Evolutionary conservation across 768 basidiomycete species (phyloP), one percentile per base, ranked within the genome.

Genomic region (Lanmaoa pseudosensibilis): DNA sequence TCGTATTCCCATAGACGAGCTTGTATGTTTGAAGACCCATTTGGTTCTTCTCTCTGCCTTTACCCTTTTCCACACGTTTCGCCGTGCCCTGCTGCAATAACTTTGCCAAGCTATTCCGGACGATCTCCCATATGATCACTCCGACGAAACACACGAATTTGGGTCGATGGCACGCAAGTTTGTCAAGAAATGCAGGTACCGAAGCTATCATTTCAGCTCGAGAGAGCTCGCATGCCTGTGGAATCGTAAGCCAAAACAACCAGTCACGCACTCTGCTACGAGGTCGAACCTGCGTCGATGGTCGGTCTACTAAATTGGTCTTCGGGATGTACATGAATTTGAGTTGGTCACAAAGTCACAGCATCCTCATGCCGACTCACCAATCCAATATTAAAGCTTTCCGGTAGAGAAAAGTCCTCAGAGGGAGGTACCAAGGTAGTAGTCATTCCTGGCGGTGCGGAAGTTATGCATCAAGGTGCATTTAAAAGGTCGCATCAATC

Each of bases 131-230:
- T 33, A 94, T 92, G 10, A 79, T 78, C 56, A 90, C 76, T 2
- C 93, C 92, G 2, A 93, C 85, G 63, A 94, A 89, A 64, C 90
- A 92, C 0, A 92, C 78, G 6, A 94, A 74, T 4, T 77, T 75
- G 0, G 92, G 92, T 12, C 79, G 78, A 59, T 78, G 78, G 10
- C 66, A 71, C 0, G 72, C 64, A 19, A 94, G 73, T 66, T 92
- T 94, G 21, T 62, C 61, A 0, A 93, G 75, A 8, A 94, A 74
- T 1, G 65, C 57, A 1, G 85, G 83, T 0, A 90, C 87, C 5
- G 81, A 76, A 13, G 69, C 74, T 1, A 65, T 55, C 68, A 83
- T 82, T 63, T 92, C 88, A 2, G 63, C 55, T 15, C 52, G 59
- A 0, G 83, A 81, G 0, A 88, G 75, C 52, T 87, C 84, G 19